Evolutionary conservation across 2,329 filamentous ascomycete genomes (phyloP), one percentile per base, ranked within the genome.

Genomic region (Clonostachys rhizophaga): DNA sequence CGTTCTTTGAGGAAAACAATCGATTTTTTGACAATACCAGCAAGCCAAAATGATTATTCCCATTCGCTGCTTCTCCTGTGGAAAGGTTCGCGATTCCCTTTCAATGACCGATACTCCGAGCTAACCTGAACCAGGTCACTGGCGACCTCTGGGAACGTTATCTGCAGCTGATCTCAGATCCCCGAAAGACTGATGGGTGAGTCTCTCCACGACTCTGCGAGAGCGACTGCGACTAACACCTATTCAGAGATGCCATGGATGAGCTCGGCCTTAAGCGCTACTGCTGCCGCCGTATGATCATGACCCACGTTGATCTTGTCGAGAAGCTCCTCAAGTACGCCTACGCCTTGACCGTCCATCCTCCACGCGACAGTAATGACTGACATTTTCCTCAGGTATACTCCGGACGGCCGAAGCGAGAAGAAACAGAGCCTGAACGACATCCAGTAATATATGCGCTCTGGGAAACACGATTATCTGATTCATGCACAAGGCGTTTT

Each of bases 221-320:
- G 24, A 30, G 4, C 12, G 7, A 30, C 44, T 34, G 63, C 69
- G 49, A 71, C 52, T 20, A 13, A 42, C 5, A 34, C 24, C 24
- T 10, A 6, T 10, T 3, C 24, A 96, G 94, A 62, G 91, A 96
- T 66, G 94, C 92, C 40, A 95, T 99, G 87, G 91, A 97, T 69
- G 81, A 91, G 64, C 84, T 99, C 46, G 91, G 91, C 48, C 87
- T 95, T 62, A 92, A 90, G 71, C 84, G 94, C 58, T 99, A 99
- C 76, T 99, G 94, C 81, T 99, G 94, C 75, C 89, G 94, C 58
- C 87, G 94, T 62, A 99, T 99, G 94, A 84, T 99, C 69, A 96
- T 99, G 88, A 99, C 94, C 50, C 94, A 99, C 71, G 94, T 99
- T 60, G 94, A 99, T 67, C 78, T 99, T 52, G 96, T 99, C 59